Percentiles rank a stretch among this genome's conserved stretches.
phyloP scores from a whole-genome alignment of 306 rosid species.

The Vigna unguiculata region DNA sequence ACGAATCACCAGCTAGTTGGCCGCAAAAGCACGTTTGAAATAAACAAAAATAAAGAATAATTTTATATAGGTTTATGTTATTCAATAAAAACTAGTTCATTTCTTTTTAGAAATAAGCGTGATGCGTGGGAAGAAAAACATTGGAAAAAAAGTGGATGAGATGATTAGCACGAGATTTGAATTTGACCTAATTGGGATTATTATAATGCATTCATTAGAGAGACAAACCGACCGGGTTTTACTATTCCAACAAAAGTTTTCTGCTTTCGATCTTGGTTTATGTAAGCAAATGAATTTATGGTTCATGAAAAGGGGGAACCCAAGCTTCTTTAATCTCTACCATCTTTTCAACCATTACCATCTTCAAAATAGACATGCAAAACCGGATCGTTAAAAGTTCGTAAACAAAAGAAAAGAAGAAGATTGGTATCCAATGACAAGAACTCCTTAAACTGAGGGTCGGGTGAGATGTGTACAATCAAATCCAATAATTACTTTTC shows the following conservation, averaged over 20 bases:
- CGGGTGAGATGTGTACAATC: background rate
- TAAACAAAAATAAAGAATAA: background rate
- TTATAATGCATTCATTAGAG: constrained; percentile 45
- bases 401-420: background rate
- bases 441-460: constrained; percentile 28
- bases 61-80: background rate
- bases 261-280: constrained; percentile 39
- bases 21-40: background rate
- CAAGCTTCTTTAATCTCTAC: constrained; percentile 38
- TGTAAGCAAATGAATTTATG: constrained; percentile 31
- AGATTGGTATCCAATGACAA: constrained; percentile 46
- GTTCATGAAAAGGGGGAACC: constrained; percentile 45
- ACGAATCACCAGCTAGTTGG: background rate
- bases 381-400: background rate
- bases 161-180: constrained; percentile 52
- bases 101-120: constrained; percentile 34
- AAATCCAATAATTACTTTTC: background rate
- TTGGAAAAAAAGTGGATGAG: constrained; percentile 10
- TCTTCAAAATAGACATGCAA: constrained; percentile 10
- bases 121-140: constrained; percentile 29
- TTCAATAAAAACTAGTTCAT: background rate
- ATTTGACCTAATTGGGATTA: constrained; percentile 57
- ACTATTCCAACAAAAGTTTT: constrained; percentile 57
- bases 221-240: constrained; percentile 69
- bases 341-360: constrained; percentile 40